Base-by-base conservation (phyloP, 2,329 filamentous ascomycete genomes). In the Arthrobotrys conoides region DNA sequence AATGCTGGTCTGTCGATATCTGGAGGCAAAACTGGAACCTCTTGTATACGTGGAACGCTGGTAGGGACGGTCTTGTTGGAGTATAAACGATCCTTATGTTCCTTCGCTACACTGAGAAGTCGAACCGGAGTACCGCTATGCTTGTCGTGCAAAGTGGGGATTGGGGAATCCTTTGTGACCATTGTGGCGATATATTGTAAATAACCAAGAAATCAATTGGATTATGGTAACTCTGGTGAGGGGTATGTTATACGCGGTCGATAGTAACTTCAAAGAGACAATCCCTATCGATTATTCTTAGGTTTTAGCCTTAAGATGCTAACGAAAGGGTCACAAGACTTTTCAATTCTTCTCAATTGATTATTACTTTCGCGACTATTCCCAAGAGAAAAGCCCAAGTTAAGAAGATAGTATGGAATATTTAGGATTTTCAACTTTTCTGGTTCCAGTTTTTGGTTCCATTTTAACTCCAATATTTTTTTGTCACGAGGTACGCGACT, bases 121-220 rank as follows among this genome's bases (percentile, higher is more conserved):
- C 81, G 84, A 0, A 79, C 65, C 0, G 85, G 85, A 55, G 86
- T 86, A 16, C 85, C 85, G 10, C 84, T 85, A 80, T 86, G 84
- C 18, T 83, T 83, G 57, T 84, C 83, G 2, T 70, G 53, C 41
- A 76, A 46, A 22, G 57, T 69, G 9, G 71, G 71, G 22, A 76
- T 76, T 36, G 53, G 65, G 6, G 53, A 63, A 18, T 51, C 59
- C 22, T 48, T 24, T 22, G 53, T 63, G 22, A 49, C 64, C 55
- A 69, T 69, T 61, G 24, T 76, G 71, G 22, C 48, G 49, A 57
- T 69, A 55, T 33, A 24, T n/a, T 20, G 38, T 38, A 44, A 27
- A 27, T 18, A 59, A 38, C 8, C n/a, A n/a, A 38, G 12, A 30
- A 38, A 22, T 36, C 53, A 59, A 59, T 20, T 59, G 30, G n/a